phyloP scores from a whole-genome alignment of 2,329 filamentous ascomycete genomes.

The Rhinocladiella similis region DNA sequence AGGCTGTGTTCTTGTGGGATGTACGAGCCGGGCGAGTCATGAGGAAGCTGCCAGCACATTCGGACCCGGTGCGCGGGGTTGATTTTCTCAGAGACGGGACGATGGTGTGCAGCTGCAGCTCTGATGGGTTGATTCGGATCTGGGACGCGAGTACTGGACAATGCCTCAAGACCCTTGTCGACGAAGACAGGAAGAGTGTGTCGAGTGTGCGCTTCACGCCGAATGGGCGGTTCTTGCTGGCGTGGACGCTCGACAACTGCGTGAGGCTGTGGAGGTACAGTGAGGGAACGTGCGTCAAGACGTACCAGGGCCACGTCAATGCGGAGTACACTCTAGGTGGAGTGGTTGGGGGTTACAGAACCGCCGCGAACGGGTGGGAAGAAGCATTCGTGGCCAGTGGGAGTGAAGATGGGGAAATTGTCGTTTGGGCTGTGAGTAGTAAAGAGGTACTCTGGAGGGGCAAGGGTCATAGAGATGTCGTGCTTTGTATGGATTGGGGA shows the following conservation, averaged over 20 bases:
- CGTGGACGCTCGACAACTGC: slow-evolving; percentile 86
- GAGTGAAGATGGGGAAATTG: slow-evolving; percentile 80
- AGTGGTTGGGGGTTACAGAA: slow-evolving; percentile 69
- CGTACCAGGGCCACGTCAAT: slow-evolving; percentile 91
- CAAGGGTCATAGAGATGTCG: slow-evolving; percentile 56
- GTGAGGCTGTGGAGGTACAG: slow-evolving; percentile 95
- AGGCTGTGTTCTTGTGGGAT: slow-evolving; percentile 97
- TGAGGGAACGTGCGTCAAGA: slow-evolving; percentile 88
- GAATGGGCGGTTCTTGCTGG: slow-evolving; percentile 89
- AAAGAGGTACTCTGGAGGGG: slow-evolving; percentile 77
- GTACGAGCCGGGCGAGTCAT: slow-evolving; percentile 83
- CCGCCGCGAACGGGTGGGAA: slow-evolving; percentile 22
- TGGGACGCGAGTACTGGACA: slow-evolving; percentile 97
- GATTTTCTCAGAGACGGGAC: slow-evolving; percentile 93
- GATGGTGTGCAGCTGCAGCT: slow-evolving; percentile 85
- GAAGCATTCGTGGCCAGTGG: slow-evolving; percentile 73
- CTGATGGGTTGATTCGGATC: slow-evolving; percentile 86
- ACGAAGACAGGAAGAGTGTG: slow-evolving; percentile 92
- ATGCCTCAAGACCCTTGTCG: slow-evolving; percentile 89
- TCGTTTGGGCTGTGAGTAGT: slow-evolving; percentile 86
- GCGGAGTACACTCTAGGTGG: slow-evolving; percentile 80
- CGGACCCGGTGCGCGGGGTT: slow-evolving; percentile 89
- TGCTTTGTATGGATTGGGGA: slow-evolving; percentile 59
- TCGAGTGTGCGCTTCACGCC: slow-evolving; percentile 88
- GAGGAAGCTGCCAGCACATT: slow-evolving; percentile 89